Conservation (phyloP, 208 protist species). For the Porcisia deanei region DNA sequence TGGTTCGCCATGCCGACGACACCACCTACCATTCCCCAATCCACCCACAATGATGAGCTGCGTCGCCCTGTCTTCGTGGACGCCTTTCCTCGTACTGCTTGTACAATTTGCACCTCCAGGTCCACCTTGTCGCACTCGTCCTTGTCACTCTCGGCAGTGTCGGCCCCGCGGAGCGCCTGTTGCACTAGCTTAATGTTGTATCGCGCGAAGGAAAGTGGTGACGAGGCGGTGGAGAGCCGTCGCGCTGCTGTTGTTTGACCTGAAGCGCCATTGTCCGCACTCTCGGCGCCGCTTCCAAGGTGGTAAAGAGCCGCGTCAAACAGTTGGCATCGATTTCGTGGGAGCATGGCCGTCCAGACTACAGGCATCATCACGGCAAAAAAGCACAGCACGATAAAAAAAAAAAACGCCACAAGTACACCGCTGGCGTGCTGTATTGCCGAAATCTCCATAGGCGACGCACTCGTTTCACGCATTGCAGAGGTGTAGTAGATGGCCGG, state of each 20-base stretch:
- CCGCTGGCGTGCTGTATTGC: constrained; percentile 14
- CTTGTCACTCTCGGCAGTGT: neutral
- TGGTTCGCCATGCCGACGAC: constrained; percentile 29
- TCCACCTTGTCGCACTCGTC: neutral
- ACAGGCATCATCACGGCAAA: constrained; percentile 11
- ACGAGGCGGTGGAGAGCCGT: neutral
- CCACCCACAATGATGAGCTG: constrained; percentile 19
- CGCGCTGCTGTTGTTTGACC: too few species aligned
- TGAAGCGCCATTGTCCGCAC: neutral
- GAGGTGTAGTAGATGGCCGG: constrained; percentile 25
- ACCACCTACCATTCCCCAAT: constrained; percentile 23
- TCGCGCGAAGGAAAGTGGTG: constrained; percentile 16
- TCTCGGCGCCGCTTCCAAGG: constrained; percentile 14
- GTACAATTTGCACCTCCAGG: constrained; percentile 13
- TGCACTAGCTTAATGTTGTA: constrained; percentile 21
- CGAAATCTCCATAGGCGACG: neutral
- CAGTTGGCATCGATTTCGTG: constrained; percentile 2
- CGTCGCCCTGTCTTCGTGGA: constrained; percentile 14
- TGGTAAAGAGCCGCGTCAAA: constrained; percentile 8
- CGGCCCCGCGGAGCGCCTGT: neutral
- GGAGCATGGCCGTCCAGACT: constrained; percentile 14
- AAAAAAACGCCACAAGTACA: constrained; percentile 25
- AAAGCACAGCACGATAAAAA: constrained; percentile 20
- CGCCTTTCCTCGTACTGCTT: constrained; percentile 18
- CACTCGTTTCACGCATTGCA: neutral